phyloP scores from a whole-genome alignment of 495 filamentous ascomycete species.

The Xylaria curta region DNA sequence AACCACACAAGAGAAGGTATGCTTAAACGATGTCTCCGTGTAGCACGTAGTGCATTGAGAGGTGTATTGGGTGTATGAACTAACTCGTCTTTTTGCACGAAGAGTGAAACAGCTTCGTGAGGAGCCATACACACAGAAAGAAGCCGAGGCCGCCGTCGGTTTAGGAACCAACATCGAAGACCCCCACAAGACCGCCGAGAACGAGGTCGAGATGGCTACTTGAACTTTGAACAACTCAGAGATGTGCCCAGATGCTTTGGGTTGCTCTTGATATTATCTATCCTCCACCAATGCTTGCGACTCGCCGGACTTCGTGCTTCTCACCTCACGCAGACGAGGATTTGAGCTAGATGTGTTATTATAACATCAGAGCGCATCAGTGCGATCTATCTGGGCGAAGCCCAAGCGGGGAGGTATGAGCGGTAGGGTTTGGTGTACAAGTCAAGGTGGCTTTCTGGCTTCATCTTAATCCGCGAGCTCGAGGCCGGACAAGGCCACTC shows the following conservation, averaged over 20 bases:
- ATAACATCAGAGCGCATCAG: background rate
- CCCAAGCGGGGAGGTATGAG: background rate
- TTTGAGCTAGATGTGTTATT: background rate
- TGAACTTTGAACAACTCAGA: conserved; percentile 31
- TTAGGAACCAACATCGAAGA: conserved; percentile 65
- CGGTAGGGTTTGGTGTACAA: background rate
- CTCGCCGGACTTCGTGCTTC: background rate
- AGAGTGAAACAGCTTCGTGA: conserved; percentile 79
- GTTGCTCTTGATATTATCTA: background rate
- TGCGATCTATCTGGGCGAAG: background rate
- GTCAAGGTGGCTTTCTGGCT: background rate
- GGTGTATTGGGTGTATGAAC: conserved; percentile 29
- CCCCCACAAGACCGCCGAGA: conserved; percentile 30
- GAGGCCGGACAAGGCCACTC: conserved; percentile 39
- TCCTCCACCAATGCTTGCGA: background rate
- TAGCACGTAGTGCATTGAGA: background rate
- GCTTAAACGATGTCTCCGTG: background rate
- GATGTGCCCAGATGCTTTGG: background rate
- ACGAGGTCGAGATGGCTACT: conserved; percentile 40
- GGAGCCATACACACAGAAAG: conserved; percentile 83
- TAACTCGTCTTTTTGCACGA: conserved; percentile 29
- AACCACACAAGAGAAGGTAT: conserved; percentile 89
- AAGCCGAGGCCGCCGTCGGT: conserved; percentile 82
- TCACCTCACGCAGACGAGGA: background rate
- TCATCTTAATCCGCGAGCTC: conserved; percentile 43